These are phyloP conservation scores for Oenanthe sinensis DNA, from an alignment of 129 eudicot genomes.

Conservation along the genomic window DNA sequence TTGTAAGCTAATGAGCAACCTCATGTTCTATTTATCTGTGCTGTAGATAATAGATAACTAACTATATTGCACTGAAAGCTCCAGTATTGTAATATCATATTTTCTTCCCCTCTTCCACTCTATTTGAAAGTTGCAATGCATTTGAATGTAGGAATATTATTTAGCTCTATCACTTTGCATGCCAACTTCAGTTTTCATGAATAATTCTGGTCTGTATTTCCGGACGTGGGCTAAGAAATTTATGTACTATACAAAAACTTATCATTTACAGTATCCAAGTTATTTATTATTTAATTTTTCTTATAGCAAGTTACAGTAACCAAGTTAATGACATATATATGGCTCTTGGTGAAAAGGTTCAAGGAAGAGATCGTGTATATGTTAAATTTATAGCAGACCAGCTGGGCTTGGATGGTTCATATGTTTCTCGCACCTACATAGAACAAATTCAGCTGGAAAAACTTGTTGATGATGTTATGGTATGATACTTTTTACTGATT, in stretches of 20 bases:
- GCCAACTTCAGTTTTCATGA: not conserved
- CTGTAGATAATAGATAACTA: not conserved
- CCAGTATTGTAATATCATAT: not conserved
- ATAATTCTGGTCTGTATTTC: not conserved
- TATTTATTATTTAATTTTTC: too few relatives aligned
- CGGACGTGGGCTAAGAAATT: not conserved
- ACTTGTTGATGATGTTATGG: slow-evolving; percentile 88
- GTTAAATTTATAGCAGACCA: slow-evolving; percentile 71
- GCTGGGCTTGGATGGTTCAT: slow-evolving; percentile 85
- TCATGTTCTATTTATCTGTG: not conserved
- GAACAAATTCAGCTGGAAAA: slow-evolving; percentile 97
- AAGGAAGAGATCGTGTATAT: slow-evolving; percentile 87
- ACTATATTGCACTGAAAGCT: not conserved
- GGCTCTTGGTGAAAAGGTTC: slow-evolving; percentile 49
- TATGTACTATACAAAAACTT: not conserved
- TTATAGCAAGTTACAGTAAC: not conserved
- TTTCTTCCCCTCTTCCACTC: not conserved
- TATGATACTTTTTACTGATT: slow-evolving; percentile 21
- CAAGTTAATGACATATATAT: not conserved
- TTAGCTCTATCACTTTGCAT: not conserved
- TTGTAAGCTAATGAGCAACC: not conserved
- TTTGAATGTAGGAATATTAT: not conserved
- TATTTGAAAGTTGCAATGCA: not conserved
- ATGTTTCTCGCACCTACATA: slow-evolving; percentile 88
- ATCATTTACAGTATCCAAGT: not conserved